A percentile compares a stretch with the other conserved stretches of the same genome.
Conservation (phyloP, 2,329 filamentous ascomycete species). For the Penicillium sclerotiorum region DNA sequence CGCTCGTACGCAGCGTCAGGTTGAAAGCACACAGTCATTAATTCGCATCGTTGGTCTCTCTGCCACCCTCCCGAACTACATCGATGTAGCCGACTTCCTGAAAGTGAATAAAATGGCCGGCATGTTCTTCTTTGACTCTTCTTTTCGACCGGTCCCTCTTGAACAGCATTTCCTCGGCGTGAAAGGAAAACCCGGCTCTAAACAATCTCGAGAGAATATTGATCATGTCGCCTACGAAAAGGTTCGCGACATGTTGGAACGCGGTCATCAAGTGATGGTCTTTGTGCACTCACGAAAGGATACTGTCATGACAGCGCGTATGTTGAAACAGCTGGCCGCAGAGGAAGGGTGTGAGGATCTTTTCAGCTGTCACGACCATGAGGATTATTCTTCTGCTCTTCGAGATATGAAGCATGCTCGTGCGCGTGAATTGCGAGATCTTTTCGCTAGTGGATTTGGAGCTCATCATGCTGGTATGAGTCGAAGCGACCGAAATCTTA, state of each 20-base stretch:
- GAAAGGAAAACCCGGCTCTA: constrained; percentile 80
- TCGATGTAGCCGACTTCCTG: constrained; percentile 95
- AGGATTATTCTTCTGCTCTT: constrained; percentile 76
- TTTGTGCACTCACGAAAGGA: constrained; percentile 98
- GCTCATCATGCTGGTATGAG: constrained; percentile 98
- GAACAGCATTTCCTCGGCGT: constrained; percentile 98
- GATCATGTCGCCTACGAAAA: constrained; percentile 91
- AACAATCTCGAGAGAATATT: constrained; percentile 82
- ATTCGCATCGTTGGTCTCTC: constrained; percentile 96
- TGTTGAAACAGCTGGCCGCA: constrained; percentile 80
- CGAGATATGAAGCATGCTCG: constrained; percentile 84
- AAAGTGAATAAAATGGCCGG: constrained; percentile 93
- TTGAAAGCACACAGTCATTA: constrained; percentile 95
- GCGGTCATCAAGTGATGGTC: constrained; percentile 97
- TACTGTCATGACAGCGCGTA: constrained; percentile 83
- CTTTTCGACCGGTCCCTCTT: constrained; percentile 91
- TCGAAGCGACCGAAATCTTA: constrained; percentile 89
- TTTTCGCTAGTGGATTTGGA: constrained; percentile 87
- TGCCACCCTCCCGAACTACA: constrained; percentile 92
- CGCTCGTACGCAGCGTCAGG: constrained; percentile 90
- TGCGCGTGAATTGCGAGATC: constrained; percentile 82
- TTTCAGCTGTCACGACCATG: constrained; percentile 78
- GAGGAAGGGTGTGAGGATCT: constrained; percentile 79
- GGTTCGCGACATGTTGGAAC: constrained; percentile 86
- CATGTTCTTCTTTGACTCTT: constrained; percentile 94